Base-by-base conservation (phyloP, 257 asterid genomes). In the Ophiorrhiza pumila region DNA sequence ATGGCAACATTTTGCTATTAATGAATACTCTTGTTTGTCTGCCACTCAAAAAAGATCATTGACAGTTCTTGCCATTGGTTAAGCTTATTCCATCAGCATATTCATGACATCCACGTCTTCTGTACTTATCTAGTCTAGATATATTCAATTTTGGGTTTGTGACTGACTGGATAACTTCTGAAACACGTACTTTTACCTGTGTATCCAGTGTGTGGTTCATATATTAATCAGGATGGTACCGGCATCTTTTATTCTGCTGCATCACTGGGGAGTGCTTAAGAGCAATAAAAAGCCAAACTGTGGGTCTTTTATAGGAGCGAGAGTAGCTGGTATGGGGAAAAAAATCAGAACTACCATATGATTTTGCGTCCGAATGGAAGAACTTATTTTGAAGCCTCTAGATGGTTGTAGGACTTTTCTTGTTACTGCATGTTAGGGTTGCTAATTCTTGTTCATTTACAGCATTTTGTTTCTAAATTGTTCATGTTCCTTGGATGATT, bases 161-260 rank as follows among this genome's bases (percentile, higher is more conserved):
- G 41, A 5, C 11, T 31, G 31, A 22, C 23, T 50, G 73, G 47
- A n/a, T 53, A 5, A 31, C 47, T 20, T 25, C 74, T 53, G 37
- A 22, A 22, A 34, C 31, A 15, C 5, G 7, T 49, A 18, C 47
- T 22, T 23, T 31, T 15, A 29, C 2, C 13, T 27, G 4, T 46
- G n/a, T 17, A 45, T 58, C 14, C n/a, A 74, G 67, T 55, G 20
- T 22, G 20, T 58, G 53, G 29, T 43, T 46, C 49, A 13, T 67
- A 23, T n/a, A 67, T 2, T 57, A 27, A 39, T n/a, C 73, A 67
- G 74, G 61, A 39, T 55, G 39, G 52, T 57, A 65, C 73, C 23
- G 32, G 65, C 53, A 68, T 74, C 45, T 12, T 66, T 35, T 57
- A 35, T 42, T 62, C 52, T 43, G 65, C 74, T 43, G 41, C 67